Base-by-base conservation (phyloP, 306 rosid genomes). In the Lagenaria siceraria region DNA sequence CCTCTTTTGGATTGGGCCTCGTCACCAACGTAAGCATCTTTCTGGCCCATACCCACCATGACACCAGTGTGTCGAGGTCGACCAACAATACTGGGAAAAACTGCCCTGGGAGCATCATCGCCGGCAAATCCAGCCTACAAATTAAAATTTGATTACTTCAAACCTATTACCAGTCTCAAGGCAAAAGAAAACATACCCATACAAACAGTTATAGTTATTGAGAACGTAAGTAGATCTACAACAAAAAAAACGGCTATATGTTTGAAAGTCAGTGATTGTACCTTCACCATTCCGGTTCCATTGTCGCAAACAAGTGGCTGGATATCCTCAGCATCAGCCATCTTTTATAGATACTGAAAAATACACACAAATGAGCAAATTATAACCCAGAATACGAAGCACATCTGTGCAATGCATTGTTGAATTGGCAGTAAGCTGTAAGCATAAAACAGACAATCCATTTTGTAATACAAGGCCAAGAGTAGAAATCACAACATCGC, bases 251-350 rank as follows among this genome's bases (percentile, higher is more conserved):
- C 21, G 7, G 60, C 17, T 48, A 10, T 25, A 72, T 14, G 54
- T 49, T 27, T 27, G 5, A 49, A 72, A 60, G 4, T 11, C 19
- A 51, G 33, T 10, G 36, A 21, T 33, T 80, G 79, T 78, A 93
- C 98, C 97, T 93, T 93, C 89, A 93, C 98, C 98, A 93, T 93
- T 86, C 98, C 98, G 51, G 98, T 93, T 77, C 98, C 98, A 91
- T 93, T 93, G 86, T 93, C 98, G 8, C 98, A 93, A 13, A 93
- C 98, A 13, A 93, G 98, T 78, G 98, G 98, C 84, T 93, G 98
- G 85, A 93, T 93, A 82, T 91, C 97, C 89, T 91, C 98, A 36
- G 87, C 85, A 70, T 93, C 98, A 13, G 98, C 96, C 98, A 93
- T 93, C 62, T 82, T 86, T 91, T 64, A 85, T 36, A 24, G 77